Base-by-base conservation (phyloP, 805 yeast species). In the Candida manassasensis region DNA sequence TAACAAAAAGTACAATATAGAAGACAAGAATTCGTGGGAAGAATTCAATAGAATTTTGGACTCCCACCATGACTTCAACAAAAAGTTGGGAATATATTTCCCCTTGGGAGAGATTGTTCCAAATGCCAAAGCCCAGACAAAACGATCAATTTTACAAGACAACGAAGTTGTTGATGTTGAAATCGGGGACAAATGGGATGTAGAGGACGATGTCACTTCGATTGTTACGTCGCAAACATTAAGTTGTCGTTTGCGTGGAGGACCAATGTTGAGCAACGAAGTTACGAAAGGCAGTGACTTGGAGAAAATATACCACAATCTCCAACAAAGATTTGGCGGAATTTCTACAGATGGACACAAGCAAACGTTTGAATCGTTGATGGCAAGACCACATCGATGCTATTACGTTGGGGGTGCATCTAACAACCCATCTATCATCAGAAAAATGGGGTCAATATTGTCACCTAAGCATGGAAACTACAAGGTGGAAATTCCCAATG, bases 61-160 rank as follows among this genome's bases (percentile, higher is more conserved):
- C 38, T 42, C 47, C 3, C 51, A 59, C 15, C 53, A 34, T n/a
- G 32, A 40, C 6, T 64, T 66, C 32, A 63, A 70, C 37, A 50
- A 65, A 30, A 69, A 72, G 41, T 55, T 88, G 19, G 96, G 95
- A 0, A 72, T 85, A 32, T 88, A 84, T 55, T 88, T 89, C 63
- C 94, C 95, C 9, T 59, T 83, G 3, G 87, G 93, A n/a, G 97
- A 88, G 54, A 88, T 88, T 44, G 85, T 87, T 15, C 97, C 97
- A 11, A 84, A 82, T 56, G 82, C 81, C 2, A 60, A 73, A 17
- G 75, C 88, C 0, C 84, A 80, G 43, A 74, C 72, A 16, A 67
- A 76, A 39, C 59, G 88, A 39, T 75, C 74, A 36, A 52, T 57
- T 14, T 69, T 73, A 42, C 51, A 62, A 28, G 40, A 45, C 2